Conservation (phyloP, 768 basidiomycete species). For the Boletus eberwhitei region DNA sequence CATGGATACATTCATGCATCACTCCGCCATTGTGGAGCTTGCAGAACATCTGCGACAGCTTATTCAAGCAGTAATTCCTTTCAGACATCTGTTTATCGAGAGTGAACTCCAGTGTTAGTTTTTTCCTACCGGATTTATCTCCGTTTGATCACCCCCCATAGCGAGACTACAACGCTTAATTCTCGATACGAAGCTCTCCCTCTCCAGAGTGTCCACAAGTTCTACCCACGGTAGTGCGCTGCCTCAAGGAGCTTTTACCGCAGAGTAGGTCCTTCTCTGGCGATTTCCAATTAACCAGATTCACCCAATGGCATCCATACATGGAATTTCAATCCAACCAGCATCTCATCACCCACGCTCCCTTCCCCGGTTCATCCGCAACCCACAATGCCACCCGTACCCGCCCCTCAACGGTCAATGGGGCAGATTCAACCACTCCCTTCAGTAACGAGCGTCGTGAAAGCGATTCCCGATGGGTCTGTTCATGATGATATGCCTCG, state of each 20-base stretch:
- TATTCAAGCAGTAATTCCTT: constrained; percentile 22
- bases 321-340: not conserved
- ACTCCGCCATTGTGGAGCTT: not conserved
- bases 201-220: not conserved
- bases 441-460: not conserved
- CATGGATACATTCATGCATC: constrained; percentile 4
- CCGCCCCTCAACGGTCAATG: not conserved
- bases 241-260: not conserved
- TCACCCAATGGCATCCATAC: not conserved
- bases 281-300: not conserved
- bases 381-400: not conserved
- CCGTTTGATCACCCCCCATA: constrained; percentile 1
- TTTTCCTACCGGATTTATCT: not conserved
- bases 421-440: not conserved
- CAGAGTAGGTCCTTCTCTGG: constrained; percentile 13
- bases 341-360: not conserved
- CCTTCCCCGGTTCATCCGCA: not conserved
- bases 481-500: not conserved
- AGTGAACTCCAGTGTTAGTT: constrained; percentile 21
- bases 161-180: constrained; percentile 21
- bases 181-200: not conserved
- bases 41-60: constrained; percentile 15
- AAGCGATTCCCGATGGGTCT: not conserved
- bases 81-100: constrained; percentile 20
- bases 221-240: not conserved